Conservation (phyloP, 441 rosid species). For the Erodium texanum region DNA sequence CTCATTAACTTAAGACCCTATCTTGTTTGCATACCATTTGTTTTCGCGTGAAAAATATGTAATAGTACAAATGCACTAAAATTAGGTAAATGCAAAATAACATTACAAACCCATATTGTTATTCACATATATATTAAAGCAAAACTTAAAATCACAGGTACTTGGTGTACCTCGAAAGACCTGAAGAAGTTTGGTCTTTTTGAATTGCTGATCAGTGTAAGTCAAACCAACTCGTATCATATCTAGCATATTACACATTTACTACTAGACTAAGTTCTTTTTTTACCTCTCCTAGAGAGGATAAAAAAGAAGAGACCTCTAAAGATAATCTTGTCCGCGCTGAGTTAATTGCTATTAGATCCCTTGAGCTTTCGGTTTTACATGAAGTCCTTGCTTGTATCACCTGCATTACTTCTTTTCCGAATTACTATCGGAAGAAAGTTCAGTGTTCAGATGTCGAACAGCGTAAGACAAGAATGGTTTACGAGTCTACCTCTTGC, state of each 20-base stretch:
- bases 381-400: constrained; percentile 6
- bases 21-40: background rate
- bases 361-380: too few relatives aligned
- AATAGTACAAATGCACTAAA: background rate
- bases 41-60: too few relatives aligned
- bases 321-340: too few relatives aligned
- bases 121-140: background rate
- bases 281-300: background rate
- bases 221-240: background rate
- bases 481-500: constrained; percentile 27
- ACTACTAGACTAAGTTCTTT: background rate
- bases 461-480: background rate
- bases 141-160: background rate
- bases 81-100: background rate
- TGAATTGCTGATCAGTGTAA: background rate
- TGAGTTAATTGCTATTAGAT: too few relatives aligned
- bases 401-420: constrained; percentile 35
- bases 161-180: too few relatives aligned
- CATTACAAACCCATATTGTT: background rate
- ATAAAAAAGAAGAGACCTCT: too few relatives aligned
- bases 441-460: constrained; percentile 1
- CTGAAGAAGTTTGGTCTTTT: too few relatives aligned
- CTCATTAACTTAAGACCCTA: too few relatives aligned
- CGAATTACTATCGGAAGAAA: constrained; percentile 11
- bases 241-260: background rate